These are phyloP conservation scores for Ceratocystis huliohia DNA, from an alignment of 2,329 filamentous ascomycete species.

Conservation along the genomic window DNA sequence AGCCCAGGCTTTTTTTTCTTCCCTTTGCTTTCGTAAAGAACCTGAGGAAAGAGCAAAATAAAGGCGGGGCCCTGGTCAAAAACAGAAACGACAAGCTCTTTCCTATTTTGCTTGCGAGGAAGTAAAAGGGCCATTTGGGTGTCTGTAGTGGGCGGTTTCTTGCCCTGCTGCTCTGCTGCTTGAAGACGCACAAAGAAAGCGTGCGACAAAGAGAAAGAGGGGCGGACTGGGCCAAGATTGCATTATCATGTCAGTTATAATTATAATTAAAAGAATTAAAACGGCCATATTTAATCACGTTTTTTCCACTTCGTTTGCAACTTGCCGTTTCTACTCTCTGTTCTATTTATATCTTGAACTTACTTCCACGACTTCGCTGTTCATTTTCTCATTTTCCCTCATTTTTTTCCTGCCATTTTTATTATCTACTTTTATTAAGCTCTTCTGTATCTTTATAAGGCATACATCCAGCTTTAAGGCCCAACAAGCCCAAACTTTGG, in stretches of 20 bases:
- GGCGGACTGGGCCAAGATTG: background rate
- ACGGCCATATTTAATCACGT: too few species aligned
- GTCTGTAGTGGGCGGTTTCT: too few species aligned
- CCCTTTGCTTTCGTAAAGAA: slow-evolving; percentile 1
- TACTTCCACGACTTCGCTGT: background rate
- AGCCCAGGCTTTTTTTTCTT: background rate
- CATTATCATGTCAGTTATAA: background rate
- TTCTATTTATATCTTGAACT: background rate
- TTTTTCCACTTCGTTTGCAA: too few species aligned
- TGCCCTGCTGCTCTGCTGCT: too few species aligned
- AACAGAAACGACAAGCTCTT: background rate
- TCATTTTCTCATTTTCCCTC: background rate
- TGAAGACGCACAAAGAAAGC: too few species aligned
- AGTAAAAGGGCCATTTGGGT: background rate
- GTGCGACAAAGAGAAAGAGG: background rate
- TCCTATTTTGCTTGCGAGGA: background rate
- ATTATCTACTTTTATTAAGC: background rate
- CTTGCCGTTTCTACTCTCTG: background rate
- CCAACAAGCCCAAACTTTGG: background rate
- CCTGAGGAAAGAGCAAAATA: background rate
- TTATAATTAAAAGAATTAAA: too few species aligned
- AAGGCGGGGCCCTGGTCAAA: background rate
- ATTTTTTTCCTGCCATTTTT: slow-evolving; percentile 2
- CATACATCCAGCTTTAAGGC: background rate
- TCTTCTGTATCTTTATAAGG: slow-evolving; percentile 9